phyloP scores from a whole-genome alignment of 768 basidiomycete species.

The Tephrocybe sp. region DNA sequence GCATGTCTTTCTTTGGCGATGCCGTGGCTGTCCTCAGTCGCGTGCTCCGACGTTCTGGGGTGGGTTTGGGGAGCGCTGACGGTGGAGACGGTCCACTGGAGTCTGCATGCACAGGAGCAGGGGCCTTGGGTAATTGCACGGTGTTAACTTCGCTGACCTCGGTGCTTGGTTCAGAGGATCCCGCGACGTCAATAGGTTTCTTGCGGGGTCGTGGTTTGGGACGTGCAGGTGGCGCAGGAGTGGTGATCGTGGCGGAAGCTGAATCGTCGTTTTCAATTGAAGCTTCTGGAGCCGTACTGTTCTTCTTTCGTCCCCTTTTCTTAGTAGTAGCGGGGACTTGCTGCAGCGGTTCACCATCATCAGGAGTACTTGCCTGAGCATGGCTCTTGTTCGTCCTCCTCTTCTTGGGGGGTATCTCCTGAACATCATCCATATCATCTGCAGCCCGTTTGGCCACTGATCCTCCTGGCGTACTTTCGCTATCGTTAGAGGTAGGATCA shows the following conservation, averaged over 20 bases:
- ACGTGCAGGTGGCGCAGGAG: not conserved
- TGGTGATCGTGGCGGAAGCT: no score
- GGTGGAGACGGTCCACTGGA: no score
- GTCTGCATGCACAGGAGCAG: no score
- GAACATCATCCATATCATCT: not conserved
- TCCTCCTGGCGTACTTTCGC: not conserved
- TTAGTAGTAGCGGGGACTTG: not conserved
- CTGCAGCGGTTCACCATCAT: no score
- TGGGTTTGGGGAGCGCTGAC: not conserved
- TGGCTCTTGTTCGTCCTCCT: slow-evolving; percentile 1
- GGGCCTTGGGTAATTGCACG: no score
- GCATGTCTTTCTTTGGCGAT: not conserved
- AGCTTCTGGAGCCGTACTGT: not conserved
- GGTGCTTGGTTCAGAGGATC: no score
- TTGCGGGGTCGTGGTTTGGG: slow-evolving; percentile 5
- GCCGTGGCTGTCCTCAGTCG: slow-evolving; percentile 1
- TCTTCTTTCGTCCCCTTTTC: not conserved
- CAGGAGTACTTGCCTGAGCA: no score
- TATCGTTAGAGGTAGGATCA: not conserved
- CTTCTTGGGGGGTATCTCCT: slow-evolving; percentile 6
- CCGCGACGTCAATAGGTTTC: not conserved
- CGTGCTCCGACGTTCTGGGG: not conserved
- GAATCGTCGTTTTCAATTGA: no score
- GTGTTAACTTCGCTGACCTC: not conserved
- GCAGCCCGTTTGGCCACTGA: not conserved